Percentiles rank a stretch among this genome's conserved stretches.
Evolutionary conservation across 352 stramenopile species (phyloP).

Genomic region (Thraustochytrium sp.): DNA sequence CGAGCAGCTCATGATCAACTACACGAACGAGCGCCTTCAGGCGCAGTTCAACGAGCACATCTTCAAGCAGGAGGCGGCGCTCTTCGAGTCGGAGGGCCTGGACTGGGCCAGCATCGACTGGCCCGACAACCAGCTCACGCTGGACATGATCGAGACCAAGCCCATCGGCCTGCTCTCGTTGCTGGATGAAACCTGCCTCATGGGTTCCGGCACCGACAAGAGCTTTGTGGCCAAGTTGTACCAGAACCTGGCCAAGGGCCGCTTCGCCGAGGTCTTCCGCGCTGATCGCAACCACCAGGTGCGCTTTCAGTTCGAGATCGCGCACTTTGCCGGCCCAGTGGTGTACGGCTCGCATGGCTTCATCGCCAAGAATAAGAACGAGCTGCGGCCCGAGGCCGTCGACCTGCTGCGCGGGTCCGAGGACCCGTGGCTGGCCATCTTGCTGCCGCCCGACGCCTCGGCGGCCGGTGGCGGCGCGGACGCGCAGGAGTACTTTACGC

Average conservation of each 20-base stretch:
- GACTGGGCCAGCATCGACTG: slow-evolving; percentile 81
- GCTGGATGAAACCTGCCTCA: slow-evolving; percentile 92
- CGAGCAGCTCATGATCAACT: slow-evolving; percentile 93
- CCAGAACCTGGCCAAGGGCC: slow-evolving; percentile 27
- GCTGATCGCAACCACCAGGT: slow-evolving; percentile 32
- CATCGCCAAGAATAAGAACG: slow-evolving; percentile 92
- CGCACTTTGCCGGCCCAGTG: slow-evolving; percentile 88
- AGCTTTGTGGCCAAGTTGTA: slow-evolving; percentile 24
- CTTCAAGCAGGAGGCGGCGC: slow-evolving; percentile 92
- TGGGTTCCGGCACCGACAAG: slow-evolving; percentile 56
- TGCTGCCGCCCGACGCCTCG: slow-evolving; percentile 33
- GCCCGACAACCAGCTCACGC: slow-evolving; percentile 80
- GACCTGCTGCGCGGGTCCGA: slow-evolving; percentile 30
- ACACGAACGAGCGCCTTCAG: slow-evolving; percentile 90
- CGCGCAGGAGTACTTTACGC: slow-evolving; percentile 13
- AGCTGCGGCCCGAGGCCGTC: slow-evolving; percentile 87
- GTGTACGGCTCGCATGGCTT: slow-evolving; percentile 87
- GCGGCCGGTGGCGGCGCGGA: slow-evolving; percentile 14
- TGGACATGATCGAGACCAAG: slow-evolving; percentile 83
- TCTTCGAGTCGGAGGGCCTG: slow-evolving; percentile 93
- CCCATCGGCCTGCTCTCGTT: slow-evolving; percentile 81
- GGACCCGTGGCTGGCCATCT: slow-evolving; percentile 39
- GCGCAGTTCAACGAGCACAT: slow-evolving; percentile 85
- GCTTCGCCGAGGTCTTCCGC: not conserved
- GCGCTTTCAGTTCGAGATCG: slow-evolving; percentile 72